A percentile compares a stretch with the other conserved stretches of the same genome.
Conservation (phyloP, 179 eudicot genomes). For the Heliamphora ciliata region DNA sequence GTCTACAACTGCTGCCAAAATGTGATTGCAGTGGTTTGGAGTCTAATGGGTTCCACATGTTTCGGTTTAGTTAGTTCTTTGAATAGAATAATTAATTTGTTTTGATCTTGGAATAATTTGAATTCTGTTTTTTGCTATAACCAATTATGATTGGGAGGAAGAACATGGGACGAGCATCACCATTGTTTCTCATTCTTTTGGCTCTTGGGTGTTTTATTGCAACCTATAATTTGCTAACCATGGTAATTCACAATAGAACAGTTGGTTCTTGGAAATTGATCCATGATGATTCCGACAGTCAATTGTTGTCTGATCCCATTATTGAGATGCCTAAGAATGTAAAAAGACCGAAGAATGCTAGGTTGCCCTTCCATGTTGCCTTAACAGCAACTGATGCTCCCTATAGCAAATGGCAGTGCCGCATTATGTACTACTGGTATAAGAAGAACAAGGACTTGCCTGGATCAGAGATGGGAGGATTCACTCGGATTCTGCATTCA, state of each 20-base stretch:
- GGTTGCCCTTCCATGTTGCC: conserved; percentile 63
- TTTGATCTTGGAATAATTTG: neutral
- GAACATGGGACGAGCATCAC: conserved; percentile 52
- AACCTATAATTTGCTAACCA: conserved; percentile 57
- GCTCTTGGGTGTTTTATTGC: conserved; percentile 61
- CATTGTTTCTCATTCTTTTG: conserved; percentile 50
- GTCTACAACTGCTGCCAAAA: neutral
- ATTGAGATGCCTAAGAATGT: conserved; percentile 44
- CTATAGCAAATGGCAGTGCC: conserved; percentile 89
- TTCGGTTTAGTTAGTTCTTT: neutral
- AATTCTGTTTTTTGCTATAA: neutral
- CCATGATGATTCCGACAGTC: conserved; percentile 20
- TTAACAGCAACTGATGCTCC: conserved; percentile 82
- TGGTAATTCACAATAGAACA: conserved; percentile 45
- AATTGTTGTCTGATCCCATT: conserved; percentile 47
- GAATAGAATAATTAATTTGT: neutral
- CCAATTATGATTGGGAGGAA: conserved; percentile 43
- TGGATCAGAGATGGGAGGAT: conserved; percentile 84
- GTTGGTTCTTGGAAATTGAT: conserved; percentile 22
- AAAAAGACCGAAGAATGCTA: conserved; percentile 29
- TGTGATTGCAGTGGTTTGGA: neutral
- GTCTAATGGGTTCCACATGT: conserved; percentile 9
- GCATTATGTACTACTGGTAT: conserved; percentile 93
- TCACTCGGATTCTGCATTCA: conserved; percentile 79
- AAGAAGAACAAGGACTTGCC: conserved; percentile 59